phyloP scores from a whole-genome alignment of 495 filamentous ascomycete genomes.

The Aspergillus haitiensis region DNA sequence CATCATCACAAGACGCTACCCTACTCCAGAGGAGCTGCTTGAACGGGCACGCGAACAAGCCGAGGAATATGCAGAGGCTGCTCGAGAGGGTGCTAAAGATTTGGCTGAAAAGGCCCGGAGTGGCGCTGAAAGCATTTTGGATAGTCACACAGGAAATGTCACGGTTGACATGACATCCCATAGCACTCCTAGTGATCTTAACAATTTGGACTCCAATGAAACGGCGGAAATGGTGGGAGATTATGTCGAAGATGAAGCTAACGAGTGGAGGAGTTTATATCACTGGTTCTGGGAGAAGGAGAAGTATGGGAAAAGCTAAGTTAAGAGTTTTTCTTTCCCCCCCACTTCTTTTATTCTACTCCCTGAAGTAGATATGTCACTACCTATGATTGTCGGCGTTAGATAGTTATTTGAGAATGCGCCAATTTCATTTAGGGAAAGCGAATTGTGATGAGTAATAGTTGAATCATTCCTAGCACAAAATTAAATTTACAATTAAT shows the following conservation, averaged over 20 bases:
- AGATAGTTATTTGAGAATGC: no score
- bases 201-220: constrained; percentile 40
- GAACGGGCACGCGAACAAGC: constrained; percentile 45
- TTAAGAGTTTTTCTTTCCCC: background rate
- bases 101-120: constrained; percentile 36
- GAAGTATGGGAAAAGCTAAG: constrained; percentile 20
- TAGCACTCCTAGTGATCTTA: constrained; percentile 8
- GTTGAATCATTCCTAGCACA: no score
- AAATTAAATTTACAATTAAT: no score
- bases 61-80: constrained; percentile 46
- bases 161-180: constrained; percentile 41
- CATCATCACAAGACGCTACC: constrained; percentile 41
- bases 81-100: constrained; percentile 44
- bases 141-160: constrained; percentile 29
- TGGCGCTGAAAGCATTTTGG: constrained; percentile 30
- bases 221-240: constrained; percentile 50
- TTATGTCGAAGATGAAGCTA: constrained; percentile 49
- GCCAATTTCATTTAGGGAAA: no score
- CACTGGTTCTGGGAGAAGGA: constrained; percentile 49
- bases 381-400: no score
- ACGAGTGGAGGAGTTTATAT: constrained; percentile 45
- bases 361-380: no score
- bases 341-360: background rate
- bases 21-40: constrained; percentile 46
- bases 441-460: no score